Evolutionary conservation across 371 early-diverging fungal species (phyloP).

Genomic region (Circinella minor): DNA sequence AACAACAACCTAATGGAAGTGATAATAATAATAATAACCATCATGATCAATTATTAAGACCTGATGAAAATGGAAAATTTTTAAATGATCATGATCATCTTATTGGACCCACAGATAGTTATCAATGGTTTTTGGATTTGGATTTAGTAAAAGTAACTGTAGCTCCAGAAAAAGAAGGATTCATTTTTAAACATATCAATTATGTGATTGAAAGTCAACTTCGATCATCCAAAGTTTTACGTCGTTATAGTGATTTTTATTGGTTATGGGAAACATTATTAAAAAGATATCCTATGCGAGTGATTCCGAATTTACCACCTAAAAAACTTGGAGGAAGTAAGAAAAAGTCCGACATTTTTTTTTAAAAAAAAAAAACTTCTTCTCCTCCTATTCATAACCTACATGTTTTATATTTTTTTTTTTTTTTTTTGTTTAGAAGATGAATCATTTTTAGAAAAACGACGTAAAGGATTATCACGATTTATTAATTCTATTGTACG

Average conservation of each 20-base stretch:
- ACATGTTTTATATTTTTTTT: background rate
- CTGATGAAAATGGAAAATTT: background rate
- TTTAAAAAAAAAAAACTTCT: too few relatives aligned
- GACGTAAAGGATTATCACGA: conserved; percentile 74
- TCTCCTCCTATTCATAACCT: too few relatives aligned
- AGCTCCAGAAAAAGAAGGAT: conserved; percentile 73
- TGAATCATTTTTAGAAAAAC: conserved; percentile 72
- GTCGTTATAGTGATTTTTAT: conserved; percentile 54
- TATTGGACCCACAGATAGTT: conserved; percentile 1
- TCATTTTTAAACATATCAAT: conserved; percentile 57
- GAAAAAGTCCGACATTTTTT: conserved; percentile 42
- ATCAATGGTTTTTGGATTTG: conserved; percentile 56
- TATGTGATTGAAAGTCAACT: conserved; percentile 53
- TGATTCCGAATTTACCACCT: conserved; percentile 51
- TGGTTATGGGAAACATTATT: conserved; percentile 46
- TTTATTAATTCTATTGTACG: conserved; percentile 78
- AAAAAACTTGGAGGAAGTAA: conserved; percentile 54
- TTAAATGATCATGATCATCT: conserved; percentile 11
- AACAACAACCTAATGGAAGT: conserved; percentile 5
- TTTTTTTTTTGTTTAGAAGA: conserved; percentile 47
- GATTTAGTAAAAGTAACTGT: conserved; percentile 64
- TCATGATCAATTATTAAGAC: background rate
- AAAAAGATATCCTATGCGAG: conserved; percentile 47
- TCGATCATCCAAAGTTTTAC: conserved; percentile 44
- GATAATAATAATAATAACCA: background rate